phyloP scores from a whole-genome alignment of 129 eudicot species.

The Flaveria ramosissima region DNA sequence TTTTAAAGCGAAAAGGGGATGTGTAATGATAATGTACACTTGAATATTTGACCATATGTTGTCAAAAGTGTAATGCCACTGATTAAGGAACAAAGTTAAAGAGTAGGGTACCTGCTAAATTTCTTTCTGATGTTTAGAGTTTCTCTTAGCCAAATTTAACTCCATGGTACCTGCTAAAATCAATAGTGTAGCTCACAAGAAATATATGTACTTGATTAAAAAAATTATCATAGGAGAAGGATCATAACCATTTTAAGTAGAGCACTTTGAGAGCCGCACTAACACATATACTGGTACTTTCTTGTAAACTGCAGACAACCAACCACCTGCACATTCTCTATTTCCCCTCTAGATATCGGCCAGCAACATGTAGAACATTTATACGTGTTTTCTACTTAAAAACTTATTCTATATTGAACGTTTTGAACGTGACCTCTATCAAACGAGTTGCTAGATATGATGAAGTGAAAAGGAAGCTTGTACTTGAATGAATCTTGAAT shows the following conservation, averaged over 20 bases:
- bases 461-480: too few species aligned
- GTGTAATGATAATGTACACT: constrained; percentile 36
- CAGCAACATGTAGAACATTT: neutral
- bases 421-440: too few species aligned
- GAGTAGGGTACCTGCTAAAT: constrained; percentile 37
- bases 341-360: neutral
- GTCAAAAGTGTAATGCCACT: constrained; percentile 41
- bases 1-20: constrained; percentile 20
- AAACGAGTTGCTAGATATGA: neutral
- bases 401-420: neutral
- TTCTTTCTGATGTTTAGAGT: constrained; percentile 12
- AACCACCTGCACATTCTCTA: neutral
- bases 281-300: neutral
- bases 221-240: neutral
- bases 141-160: constrained; percentile 9
- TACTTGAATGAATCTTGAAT: constrained; percentile 25
- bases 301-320: neutral
- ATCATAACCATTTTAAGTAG: neutral
- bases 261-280: neutral
- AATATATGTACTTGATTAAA: neutral
- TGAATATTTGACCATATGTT: constrained; percentile 30
- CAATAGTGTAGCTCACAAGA: neutral
- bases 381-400: neutral
- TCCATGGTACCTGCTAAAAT: constrained; percentile 18
- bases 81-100: constrained; percentile 43